Base-by-base conservation (phyloP, 2,329 filamentous ascomycete species). In the Monilinia polystroma region DNA sequence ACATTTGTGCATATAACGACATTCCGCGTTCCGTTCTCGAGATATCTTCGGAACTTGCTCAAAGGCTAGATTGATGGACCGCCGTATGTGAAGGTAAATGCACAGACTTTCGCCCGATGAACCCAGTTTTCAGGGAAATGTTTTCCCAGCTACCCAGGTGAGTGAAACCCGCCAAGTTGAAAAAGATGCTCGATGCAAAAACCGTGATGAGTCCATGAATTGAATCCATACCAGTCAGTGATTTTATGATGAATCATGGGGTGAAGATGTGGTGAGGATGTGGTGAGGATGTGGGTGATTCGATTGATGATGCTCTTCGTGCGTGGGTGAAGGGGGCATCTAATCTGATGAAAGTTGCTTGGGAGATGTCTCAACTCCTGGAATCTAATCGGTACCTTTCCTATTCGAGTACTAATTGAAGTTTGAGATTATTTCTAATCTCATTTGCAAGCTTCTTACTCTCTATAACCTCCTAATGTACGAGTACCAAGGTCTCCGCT, bases 331-430 rank as follows among this genome's bases (percentile, higher is more conserved):
- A 35, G 60, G 47, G 60, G 60, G 41, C 18, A 65, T 59, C 53
- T 51, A 65, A 65, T 65, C 63, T 65, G 63, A 65, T 51, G n/a
- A 51, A 14, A 32, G 12, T 49, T 57, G 41, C 20, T 54, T 63
- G n/a, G 59, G n/a, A 32, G 23, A 18, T n/a, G 49, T 53, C 16
- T 63, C 59, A 43, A 63, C 47, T 47, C 35, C 18, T 35, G 14
- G 38, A 7, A 38, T 51, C 45, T 38, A 51, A n/a, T 41, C 29
- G 8, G 45, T 52, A 51, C 58, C 47, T 51, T 62, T 62, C 58
- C 45, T 26, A 38, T n/a, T n/a, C 23, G 18, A 45, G 45, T 10
- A 60, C 26, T 51, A 12, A 14, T 38, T 18, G 12, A 41, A 14
- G 45, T 38, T 38, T 51, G 45, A 62, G 58, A 23, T 35, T 18